These are phyloP conservation scores for Thermothelomyces thermophilus DNA, from an alignment of 2,329 filamentous ascomycete species.

Conservation along the genomic window DNA sequence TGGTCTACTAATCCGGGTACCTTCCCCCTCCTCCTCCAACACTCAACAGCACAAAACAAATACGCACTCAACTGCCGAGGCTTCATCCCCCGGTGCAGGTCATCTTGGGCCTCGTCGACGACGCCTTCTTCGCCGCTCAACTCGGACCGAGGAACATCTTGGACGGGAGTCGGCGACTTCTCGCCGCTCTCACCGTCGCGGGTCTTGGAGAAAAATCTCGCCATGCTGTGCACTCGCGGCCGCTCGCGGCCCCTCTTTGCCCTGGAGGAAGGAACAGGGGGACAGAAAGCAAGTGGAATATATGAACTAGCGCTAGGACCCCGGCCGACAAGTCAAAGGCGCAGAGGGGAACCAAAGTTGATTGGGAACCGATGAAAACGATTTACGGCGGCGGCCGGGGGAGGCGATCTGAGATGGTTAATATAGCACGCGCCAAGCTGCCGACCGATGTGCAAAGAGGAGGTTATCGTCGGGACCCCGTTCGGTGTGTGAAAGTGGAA, in stretches of 20 bases:
- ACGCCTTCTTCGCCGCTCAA: slow-evolving; percentile 19
- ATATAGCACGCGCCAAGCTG: neutral
- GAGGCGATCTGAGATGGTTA: neutral
- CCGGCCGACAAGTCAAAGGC: neutral
- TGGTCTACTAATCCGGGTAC: neutral
- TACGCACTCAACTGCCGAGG: slow-evolving; percentile 27
- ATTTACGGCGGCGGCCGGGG: neutral
- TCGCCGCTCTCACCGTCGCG: slow-evolving; percentile 19
- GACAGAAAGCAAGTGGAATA: neutral
- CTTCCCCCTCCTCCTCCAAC: too few species aligned
- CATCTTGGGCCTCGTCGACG: slow-evolving; percentile 23
- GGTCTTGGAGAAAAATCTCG: slow-evolving; percentile 9
- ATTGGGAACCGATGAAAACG: neutral
- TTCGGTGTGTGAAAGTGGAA: slow-evolving; percentile 11
- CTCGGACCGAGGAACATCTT: slow-evolving; percentile 5
- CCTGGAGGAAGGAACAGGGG: neutral
- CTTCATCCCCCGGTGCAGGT: slow-evolving; percentile 29
- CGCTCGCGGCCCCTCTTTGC: neutral
- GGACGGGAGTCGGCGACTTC: slow-evolving; percentile 9
- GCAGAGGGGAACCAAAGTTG: neutral
- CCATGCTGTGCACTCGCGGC: neutral
- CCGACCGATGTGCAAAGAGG: neutral
- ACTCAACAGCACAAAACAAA: too few species aligned
- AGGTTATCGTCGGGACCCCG: neutral
- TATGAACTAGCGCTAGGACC: too few species aligned